Percentiles rank a stretch among this genome's conserved stretches.
phyloP scores from a whole-genome alignment of 768 basidiomycete genomes.

The Lactifluus echinatus region DNA sequence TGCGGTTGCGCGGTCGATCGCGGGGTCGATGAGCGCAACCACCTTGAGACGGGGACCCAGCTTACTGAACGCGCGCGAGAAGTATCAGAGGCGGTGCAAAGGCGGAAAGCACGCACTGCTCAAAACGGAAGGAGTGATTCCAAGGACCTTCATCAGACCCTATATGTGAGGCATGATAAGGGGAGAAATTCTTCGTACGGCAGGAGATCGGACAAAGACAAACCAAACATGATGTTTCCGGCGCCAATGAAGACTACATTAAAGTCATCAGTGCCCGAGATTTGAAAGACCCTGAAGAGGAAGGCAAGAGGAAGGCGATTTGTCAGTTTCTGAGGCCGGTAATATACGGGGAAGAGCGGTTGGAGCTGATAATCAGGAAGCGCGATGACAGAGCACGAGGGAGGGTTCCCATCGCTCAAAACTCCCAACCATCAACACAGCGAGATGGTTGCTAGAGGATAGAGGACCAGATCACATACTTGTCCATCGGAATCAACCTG shows the following conservation, averaged over 20 bases:
- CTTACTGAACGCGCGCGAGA: slow-evolving; percentile 45
- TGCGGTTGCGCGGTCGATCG: slow-evolving; percentile 65
- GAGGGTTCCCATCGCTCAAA: not conserved
- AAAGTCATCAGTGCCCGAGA: slow-evolving; percentile 65
- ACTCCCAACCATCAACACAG: not conserved
- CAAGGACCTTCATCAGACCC: slow-evolving; percentile 85
- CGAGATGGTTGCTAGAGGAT: not conserved
- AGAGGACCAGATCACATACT: slow-evolving; percentile 32
- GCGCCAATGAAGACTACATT: slow-evolving; percentile 94
- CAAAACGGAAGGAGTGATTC: slow-evolving; percentile 89
- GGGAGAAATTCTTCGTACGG: not conserved
- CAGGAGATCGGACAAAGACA: slow-evolving; percentile 15
- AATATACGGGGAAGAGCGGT: slow-evolving; percentile 6
- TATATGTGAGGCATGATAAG: slow-evolving; percentile 24
- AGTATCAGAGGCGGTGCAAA: not conserved
- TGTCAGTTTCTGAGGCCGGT: slow-evolving; percentile 14
- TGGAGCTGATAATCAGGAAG: slow-evolving; percentile 11
- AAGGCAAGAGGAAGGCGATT: not conserved
- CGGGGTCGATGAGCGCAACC: slow-evolving; percentile 89
- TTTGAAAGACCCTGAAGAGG: slow-evolving; percentile 35
- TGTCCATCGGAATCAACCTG: slow-evolving; percentile 72
- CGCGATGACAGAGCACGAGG: not conserved
- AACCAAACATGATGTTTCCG: slow-evolving; percentile 97
- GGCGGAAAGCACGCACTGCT: slow-evolving; percentile 49
- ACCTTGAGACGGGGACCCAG: slow-evolving; percentile 95